Conservation (phyloP, 2,329 filamentous ascomycete genomes). For the Meredithiella fracta region DNA sequence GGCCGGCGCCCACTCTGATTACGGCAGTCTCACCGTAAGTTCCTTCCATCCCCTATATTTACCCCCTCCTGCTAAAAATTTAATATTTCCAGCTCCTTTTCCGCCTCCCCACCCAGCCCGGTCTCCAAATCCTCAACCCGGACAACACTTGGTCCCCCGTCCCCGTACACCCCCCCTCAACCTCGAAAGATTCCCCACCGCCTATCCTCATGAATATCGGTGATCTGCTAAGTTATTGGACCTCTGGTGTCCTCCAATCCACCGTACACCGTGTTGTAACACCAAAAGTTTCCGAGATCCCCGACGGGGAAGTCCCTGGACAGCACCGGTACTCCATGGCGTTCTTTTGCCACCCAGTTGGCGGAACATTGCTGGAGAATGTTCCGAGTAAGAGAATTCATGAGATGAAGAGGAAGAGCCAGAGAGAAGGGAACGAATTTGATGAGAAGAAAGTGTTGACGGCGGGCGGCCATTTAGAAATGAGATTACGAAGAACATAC, state of each 20-base stretch:
- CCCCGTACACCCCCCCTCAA: constrained; percentile 46
- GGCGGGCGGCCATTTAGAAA: constrained; percentile 45
- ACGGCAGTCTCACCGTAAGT: constrained; percentile 42
- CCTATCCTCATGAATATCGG: constrained; percentile 70
- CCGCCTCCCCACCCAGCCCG: constrained; percentile 68
- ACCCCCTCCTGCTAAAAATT: neutral
- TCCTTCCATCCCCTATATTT: neutral
- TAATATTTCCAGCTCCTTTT: constrained; percentile 61
- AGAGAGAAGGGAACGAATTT: constrained; percentile 28
- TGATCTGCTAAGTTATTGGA: constrained; percentile 68
- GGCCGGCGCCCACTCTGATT: constrained; percentile 85
- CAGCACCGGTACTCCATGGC: constrained; percentile 47
- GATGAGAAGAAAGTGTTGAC: constrained; percentile 41
- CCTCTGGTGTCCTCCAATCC: constrained; percentile 67
- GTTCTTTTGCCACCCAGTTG: constrained; percentile 51
- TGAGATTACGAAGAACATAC: constrained; percentile 44
- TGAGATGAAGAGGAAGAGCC: constrained; percentile 19
- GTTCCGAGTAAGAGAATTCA: constrained; percentile 44
- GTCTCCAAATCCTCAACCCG: constrained; percentile 61
- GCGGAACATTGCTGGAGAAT: constrained; percentile 33
- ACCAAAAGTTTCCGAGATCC: constrained; percentile 29
- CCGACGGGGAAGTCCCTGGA: constrained; percentile 20
- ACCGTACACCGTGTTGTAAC: constrained; percentile 72
- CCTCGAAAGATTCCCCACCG: constrained; percentile 40
- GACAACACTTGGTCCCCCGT: constrained; percentile 43